Conservation (phyloP, 2,329 filamentous ascomycete genomes). For the Botrytis sinoallii region DNA sequence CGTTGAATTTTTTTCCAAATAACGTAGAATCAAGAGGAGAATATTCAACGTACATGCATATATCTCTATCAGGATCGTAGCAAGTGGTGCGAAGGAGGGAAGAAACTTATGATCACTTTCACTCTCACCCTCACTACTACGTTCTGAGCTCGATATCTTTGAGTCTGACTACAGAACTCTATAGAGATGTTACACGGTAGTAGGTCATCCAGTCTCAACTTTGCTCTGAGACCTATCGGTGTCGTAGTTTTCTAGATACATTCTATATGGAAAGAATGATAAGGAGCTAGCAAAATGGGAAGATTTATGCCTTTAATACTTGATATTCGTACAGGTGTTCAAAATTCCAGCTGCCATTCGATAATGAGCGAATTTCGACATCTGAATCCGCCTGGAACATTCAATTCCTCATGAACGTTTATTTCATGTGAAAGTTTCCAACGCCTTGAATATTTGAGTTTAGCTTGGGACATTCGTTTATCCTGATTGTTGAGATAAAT, state of each 20-base stretch:
- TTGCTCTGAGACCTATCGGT: background rate
- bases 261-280: rapidly evolving
- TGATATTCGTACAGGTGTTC: background rate
- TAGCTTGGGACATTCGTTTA: background rate
- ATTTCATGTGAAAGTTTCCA: background rate
- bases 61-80: no score
- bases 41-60: no score
- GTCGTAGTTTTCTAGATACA: rapidly evolving
- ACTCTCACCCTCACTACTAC: background rate
- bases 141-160: background rate
- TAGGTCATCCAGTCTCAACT: background rate
- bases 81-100: no score
- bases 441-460: background rate
- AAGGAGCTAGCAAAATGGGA: background rate
- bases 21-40: no score
- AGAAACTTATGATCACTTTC: no score
- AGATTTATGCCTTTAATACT: background rate
- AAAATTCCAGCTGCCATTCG: background rate
- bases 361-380: background rate
- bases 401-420: rapidly evolving
- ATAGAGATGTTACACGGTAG: no score
- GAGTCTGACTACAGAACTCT: background rate
- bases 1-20: no score
- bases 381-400: background rate
- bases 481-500: background rate